Conservation (phyloP, 2,329 filamentous ascomycete genomes). For the Cladosporium halotolerans region DNA sequence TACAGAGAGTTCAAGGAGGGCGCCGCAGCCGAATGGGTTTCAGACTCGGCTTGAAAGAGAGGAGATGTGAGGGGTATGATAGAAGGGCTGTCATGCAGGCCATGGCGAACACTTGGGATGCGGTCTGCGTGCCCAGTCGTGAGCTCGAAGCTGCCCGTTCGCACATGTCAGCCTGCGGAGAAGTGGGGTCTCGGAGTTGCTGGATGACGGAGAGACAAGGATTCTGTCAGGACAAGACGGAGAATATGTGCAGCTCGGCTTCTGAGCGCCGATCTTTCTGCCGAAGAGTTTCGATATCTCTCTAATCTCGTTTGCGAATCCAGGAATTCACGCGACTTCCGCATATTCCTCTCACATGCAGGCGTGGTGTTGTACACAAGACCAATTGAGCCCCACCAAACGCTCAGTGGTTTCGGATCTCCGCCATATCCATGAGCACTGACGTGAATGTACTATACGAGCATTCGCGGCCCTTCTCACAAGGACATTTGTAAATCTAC, state of each 20-base stretch:
- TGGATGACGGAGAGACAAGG: too few relatives aligned
- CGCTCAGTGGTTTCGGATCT: not conserved
- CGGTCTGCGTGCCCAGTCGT: not conserved
- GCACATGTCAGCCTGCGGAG: not conserved
- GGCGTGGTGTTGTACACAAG: not conserved
- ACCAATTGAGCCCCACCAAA: not conserved
- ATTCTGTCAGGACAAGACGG: not conserved
- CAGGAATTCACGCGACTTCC: not conserved
- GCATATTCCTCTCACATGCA: not conserved
- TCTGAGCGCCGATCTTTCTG: not conserved
- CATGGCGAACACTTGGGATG: conserved; percentile 4
- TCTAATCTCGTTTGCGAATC: not conserved
- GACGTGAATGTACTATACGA: not conserved
- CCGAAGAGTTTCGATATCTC: not conserved
- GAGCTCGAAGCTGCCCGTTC: not conserved
- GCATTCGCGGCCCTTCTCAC: too few relatives aligned
- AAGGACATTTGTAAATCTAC: too few relatives aligned
- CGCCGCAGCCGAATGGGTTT: not conserved
- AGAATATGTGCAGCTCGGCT: not conserved
- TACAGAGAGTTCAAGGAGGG: not conserved
- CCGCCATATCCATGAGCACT: not conserved
- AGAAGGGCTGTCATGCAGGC: not conserved
- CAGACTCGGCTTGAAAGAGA: not conserved
- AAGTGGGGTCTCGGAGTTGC: not conserved
- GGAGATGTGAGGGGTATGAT: conserved; percentile 1